A percentile compares a stretch with the other conserved stretches of the same genome.
phyloP scores from a whole-genome alignment of 371 early-diverging fungal genomes.

The Lichtheimia ramosa region DNA sequence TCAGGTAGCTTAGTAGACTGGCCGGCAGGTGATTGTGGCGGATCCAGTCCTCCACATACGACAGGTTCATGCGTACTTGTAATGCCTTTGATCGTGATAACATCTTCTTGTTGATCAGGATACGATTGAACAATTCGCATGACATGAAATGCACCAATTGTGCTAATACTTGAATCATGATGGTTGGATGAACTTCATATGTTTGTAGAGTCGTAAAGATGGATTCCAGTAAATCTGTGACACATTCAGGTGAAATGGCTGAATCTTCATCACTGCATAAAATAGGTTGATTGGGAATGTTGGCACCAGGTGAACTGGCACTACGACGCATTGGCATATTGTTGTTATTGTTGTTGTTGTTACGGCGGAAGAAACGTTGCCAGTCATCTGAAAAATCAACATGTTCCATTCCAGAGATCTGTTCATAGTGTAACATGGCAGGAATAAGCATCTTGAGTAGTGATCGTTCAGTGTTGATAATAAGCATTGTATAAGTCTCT shows the following conservation, averaged over 20 bases:
- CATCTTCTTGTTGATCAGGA: constrained; percentile 72
- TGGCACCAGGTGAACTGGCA: constrained; percentile 5
- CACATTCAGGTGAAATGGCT: constrained; percentile 52
- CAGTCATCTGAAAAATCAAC: constrained; percentile 62
- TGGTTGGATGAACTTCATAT: constrained; percentile 67
- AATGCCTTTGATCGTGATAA: constrained; percentile 82
- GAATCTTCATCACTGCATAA: too few relatives aligned
- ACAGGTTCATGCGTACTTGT: constrained; percentile 85
- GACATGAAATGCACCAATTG: constrained; percentile 79
- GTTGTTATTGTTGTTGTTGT: constrained; percentile 8
- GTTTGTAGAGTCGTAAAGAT: constrained; percentile 60
- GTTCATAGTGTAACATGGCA: constrained; percentile 68
- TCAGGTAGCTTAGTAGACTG: constrained; percentile 43
- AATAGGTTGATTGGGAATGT: not conserved
- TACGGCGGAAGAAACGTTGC: constrained; percentile 46
- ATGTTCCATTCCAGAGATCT: constrained; percentile 65
- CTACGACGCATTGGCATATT: constrained; percentile 12
- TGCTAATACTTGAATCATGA: constrained; percentile 51
- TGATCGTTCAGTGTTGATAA: constrained; percentile 55
- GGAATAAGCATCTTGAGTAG: constrained; percentile 58
- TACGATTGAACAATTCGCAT: constrained; percentile 81
- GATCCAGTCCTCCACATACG: constrained; percentile 83
- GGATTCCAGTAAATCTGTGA: constrained; percentile 64
- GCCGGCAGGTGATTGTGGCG: constrained; percentile 56
- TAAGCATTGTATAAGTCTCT: constrained; percentile 64